A percentile compares a stretch with the other conserved stretches of the same genome.
phyloP scores from a whole-genome alignment of 345 rosid species.

The Schrenkiella parvula region DNA sequence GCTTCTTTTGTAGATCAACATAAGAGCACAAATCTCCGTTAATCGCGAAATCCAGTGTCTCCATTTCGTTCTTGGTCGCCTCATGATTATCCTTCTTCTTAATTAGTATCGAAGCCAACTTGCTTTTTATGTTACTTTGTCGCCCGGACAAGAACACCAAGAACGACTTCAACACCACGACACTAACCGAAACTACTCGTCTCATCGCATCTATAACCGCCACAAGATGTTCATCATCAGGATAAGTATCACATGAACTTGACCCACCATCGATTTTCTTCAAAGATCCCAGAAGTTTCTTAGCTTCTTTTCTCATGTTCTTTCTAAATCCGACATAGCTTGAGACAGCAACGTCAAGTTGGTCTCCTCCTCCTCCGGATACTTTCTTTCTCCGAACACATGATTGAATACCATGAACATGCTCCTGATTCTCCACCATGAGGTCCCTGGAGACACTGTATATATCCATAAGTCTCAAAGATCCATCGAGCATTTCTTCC shows the following conservation, averaged over 20 bases:
- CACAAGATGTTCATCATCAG: conserved; percentile 33
- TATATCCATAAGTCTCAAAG: conserved; percentile 51
- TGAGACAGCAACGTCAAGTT: conserved; percentile 18
- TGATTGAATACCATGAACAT: conserved; percentile 51
- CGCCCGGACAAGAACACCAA: conserved; percentile 41
- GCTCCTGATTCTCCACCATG: conserved; percentile 44
- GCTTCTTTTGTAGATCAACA: conserved; percentile 29
- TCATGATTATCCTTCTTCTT: conserved; percentile 38
- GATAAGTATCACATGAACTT: not conserved
- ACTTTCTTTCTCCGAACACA: conserved; percentile 54
- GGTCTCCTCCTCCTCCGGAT: conserved; percentile 25
- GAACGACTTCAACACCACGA: conserved; percentile 42
- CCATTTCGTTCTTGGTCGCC: conserved; percentile 41
- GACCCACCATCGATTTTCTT: conserved; percentile 46
- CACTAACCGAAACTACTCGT: conserved; percentile 36
- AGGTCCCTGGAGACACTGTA: conserved; percentile 54
- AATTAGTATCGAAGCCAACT: conserved; percentile 47
- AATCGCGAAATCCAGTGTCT: conserved; percentile 36
- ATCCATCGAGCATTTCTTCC: conserved; percentile 55
- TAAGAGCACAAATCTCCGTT: not conserved
- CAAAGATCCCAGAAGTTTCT: conserved; percentile 35
- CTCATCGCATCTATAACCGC: conserved; percentile 43
- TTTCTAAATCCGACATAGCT: conserved; percentile 42
- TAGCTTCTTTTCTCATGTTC: conserved; percentile 53
- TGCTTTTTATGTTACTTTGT: conserved; percentile 32